These are phyloP conservation scores for Ophiostoma fasciatum DNA, from an alignment of 2,329 filamentous ascomycete species.

Conservation along the genomic window DNA sequence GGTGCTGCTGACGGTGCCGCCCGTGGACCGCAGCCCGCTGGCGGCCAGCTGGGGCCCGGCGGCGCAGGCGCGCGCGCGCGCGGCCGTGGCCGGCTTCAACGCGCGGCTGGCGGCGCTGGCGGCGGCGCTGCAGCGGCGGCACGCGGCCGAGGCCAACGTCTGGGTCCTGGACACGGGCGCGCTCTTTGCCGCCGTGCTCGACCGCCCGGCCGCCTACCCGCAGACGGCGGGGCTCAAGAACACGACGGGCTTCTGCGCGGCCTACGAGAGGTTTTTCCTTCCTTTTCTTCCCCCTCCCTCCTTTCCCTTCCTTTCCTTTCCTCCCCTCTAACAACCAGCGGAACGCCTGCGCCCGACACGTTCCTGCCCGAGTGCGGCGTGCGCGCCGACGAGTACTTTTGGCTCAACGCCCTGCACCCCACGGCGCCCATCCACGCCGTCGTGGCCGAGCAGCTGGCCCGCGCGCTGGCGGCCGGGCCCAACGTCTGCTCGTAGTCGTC, in stretches of 20 bases:
- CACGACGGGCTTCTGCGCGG: slow-evolving; percentile 36
- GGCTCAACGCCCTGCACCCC: slow-evolving; percentile 49
- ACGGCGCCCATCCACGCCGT: slow-evolving; percentile 47
- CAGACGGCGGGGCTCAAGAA: slow-evolving; percentile 40
- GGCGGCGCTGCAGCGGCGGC: slow-evolving; percentile 1
- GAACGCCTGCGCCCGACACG: slow-evolving; percentile 27
- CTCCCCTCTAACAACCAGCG: no score
- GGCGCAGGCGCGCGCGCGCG: slow-evolving; percentile 16
- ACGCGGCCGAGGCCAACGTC: slow-evolving; percentile 5
- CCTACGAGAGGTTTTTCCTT: slow-evolving; percentile 43
- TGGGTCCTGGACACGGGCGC: slow-evolving; percentile 24
- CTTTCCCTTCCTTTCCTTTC: no score
- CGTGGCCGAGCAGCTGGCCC: slow-evolving; percentile 34
- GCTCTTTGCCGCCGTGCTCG: slow-evolving; percentile 27
- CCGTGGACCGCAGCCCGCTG: slow-evolving; percentile 25
- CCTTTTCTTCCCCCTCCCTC: no score
- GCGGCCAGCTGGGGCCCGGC: slow-evolving; percentile 16
- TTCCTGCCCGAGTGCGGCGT: slow-evolving; percentile 31
- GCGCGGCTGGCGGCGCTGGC: background rate
- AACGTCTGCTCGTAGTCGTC: no score
- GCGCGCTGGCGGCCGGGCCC: slow-evolving; percentile 22
- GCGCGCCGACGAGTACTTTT: slow-evolving; percentile 47
- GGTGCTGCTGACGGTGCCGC: slow-evolving; percentile 43
- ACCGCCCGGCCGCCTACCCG: slow-evolving; percentile 23
- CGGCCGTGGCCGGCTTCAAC: slow-evolving; percentile 9